Base-by-base conservation (phyloP, 495 filamentous ascomycete genomes). In the Entonaema liquescens region DNA sequence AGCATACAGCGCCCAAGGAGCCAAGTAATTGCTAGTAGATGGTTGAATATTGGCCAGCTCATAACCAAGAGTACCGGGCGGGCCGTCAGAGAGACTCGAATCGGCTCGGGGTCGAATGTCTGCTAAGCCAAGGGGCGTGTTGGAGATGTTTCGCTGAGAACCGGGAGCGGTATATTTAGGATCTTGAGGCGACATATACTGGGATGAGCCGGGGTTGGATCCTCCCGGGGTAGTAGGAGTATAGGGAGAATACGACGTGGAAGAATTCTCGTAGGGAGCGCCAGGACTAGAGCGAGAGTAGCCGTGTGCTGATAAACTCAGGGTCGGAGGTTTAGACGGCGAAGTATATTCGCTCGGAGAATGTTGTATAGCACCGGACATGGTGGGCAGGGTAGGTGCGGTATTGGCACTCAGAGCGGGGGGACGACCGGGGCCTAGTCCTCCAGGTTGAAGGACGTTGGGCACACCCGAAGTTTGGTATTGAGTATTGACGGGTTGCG, bases 1-100 rank as follows among this genome's bases (percentile, higher is more conserved):
- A 8, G 96, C 94, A 79, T 97, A 98, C 40, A 96, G 90, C 38
- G 93, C 90, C 93, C 95, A 99, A 2, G 94, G 94, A 5, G 94
- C 94, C 70, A 98, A 83, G 79, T 98, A 98, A 72, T 95, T 97
- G 81, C 94, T 87, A 42, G 85, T 86, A 28, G 83, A 83, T 3
- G 85, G 78, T 60, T 85, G 81, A 23, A 79, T 68, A 71, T 83
- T 86, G 31, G 81, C 79, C 5, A 82, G 70, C 66, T 87, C 85
- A 73, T 86, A 87, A n/a, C 80, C 84, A 6, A 86, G 80, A 0
- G 83, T 83, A 11, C 85, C 86, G 21, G 83, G 79, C 28, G 81
- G 79, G 31, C 87, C 85, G 69, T 95, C 93, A n/a, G 86, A 86
- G 53, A 94, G 83, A 66, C 87, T 86, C 49, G 90, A 92, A 68